Base-by-base conservation (phyloP, 225 moss, liverwort and hornwort genomes). In the Climacium dendroides region DNA sequence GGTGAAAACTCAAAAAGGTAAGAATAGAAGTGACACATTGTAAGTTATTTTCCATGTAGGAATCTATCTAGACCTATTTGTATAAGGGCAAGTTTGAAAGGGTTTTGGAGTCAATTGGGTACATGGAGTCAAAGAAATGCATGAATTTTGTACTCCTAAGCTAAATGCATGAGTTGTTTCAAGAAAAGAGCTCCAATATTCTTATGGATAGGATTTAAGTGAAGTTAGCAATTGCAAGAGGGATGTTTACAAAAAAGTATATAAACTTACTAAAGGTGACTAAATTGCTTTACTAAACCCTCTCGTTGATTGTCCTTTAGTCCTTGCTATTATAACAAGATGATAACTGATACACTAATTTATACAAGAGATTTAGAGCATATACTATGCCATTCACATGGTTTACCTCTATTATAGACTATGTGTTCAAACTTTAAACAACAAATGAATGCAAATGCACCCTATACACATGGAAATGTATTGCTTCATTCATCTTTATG, bases 331-430 rank as follows among this genome's bases (percentile, higher is more conserved):
- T 71, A 15, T 15, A 43, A 71, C 26, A 71, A 16, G 16, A 28
- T 45, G 10, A 45, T 6, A 28, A 72, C 1, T 0, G 2, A 0
- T 10, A 9, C 10, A 45, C 0, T 0, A 0, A 15, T 24, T 28
- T 28, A 1, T 9, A 41, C 23, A 72, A 28, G 17, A 72, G 3
- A 72, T 72, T 45, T 45, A 45, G 29, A 41, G 18, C 6, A 29
- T 1, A 29, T 2, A 45, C 4, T 6, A 0, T 15, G 0, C 6
- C 8, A 69, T 69, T 39, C 1, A 70, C 13, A 69, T 2, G 5
- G 4, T 37, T 37, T 43, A 43, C 26, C 0, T 15, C 43, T 28
- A 16, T 28, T 72, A 10, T 28, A 72, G 45, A 45, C 5, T 28
- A 45, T 10, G 3, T 17, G 3, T 45, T 72, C 28, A 72, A 45